These are phyloP conservation scores for Asterophora parasitica DNA, from an alignment of 768 basidiomycete species.

Conservation along the genomic window DNA sequence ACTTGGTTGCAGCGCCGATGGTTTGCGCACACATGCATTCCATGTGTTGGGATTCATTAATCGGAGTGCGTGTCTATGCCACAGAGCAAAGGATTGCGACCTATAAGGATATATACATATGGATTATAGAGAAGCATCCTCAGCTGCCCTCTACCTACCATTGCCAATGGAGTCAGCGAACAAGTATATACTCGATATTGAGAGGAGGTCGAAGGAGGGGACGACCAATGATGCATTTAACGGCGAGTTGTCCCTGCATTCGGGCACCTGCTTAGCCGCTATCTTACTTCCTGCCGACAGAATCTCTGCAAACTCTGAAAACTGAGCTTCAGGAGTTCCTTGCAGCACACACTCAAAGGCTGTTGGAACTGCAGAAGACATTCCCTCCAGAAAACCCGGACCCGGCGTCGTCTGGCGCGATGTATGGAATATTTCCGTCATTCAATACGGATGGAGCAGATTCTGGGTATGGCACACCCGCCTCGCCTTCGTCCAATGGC, in stretches of 20 bases:
- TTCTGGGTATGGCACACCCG: not conserved
- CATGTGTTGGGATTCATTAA: not conserved
- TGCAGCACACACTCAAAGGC: constrained; percentile 4
- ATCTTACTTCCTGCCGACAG: not conserved
- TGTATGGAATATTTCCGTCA: too few relatives aligned
- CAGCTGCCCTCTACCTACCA: too few relatives aligned
- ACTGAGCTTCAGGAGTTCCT: constrained; percentile 10
- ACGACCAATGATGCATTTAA: too few relatives aligned
- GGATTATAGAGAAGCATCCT: too few relatives aligned
- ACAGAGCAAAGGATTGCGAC: too few relatives aligned
- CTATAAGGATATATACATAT: too few relatives aligned
- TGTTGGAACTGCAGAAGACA: not conserved
- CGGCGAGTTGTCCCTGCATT: not conserved
- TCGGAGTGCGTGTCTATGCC: too few relatives aligned
- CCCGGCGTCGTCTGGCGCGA: not conserved
- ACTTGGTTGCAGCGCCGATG: not conserved
- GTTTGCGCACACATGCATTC: too few relatives aligned
- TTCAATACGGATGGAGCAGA: not conserved
- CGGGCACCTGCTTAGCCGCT: not conserved
- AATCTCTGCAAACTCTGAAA: constrained; percentile 3
- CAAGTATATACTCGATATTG: too few relatives aligned
- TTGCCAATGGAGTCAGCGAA: too few relatives aligned
- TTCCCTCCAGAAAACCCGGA: not conserved
- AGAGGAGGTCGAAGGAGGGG: too few relatives aligned
- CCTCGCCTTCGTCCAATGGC: not conserved